A percentile compares a stretch with the other conserved stretches of the same genome.
phyloP scores from a whole-genome alignment of 345 rosid genomes.

The Camelina sativa region DNA sequence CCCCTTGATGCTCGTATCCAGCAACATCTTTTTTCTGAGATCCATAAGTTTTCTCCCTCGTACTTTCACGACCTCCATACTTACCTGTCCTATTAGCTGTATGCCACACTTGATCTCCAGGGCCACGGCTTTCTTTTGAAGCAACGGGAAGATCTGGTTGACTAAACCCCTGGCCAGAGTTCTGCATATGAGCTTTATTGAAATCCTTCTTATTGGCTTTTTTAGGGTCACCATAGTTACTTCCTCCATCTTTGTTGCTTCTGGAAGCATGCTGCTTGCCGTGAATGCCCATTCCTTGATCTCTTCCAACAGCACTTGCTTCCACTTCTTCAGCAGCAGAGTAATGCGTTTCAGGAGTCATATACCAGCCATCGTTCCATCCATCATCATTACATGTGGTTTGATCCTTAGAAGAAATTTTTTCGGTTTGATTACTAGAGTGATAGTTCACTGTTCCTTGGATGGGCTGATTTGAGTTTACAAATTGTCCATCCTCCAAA shows the following conservation, averaged over 20 bases:
- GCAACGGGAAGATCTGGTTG: slow-evolving; percentile 49
- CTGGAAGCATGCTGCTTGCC: slow-evolving; percentile 59
- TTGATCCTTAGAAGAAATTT: slow-evolving; percentile 57
- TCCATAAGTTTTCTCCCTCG: slow-evolving; percentile 48
- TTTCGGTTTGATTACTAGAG: slow-evolving; percentile 42
- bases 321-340: slow-evolving; percentile 48
- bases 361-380: slow-evolving; percentile 62
- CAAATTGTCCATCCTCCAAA: slow-evolving; percentile 46
- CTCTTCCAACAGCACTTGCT: slow-evolving; percentile 51
- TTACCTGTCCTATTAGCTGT: slow-evolving; percentile 52
- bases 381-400: slow-evolving; percentile 50
- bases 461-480: slow-evolving; percentile 47
- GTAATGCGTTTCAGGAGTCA: slow-evolving; percentile 54
- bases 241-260: slow-evolving; percentile 57
- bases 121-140: slow-evolving; percentile 64
- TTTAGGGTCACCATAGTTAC: slow-evolving; percentile 60
- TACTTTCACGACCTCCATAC: slow-evolving; percentile 49
- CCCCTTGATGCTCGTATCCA: slow-evolving; percentile 49
- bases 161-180: slow-evolving; percentile 51
- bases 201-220: slow-evolving; percentile 50
- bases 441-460: slow-evolving; percentile 54
- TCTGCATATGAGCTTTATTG: slow-evolving; percentile 48
- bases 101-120: slow-evolving; percentile 63
- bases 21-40: slow-evolving; percentile 53
- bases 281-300: slow-evolving; percentile 55